Conservation (phyloP, 768 basidiomycete genomes). For the Lactifluus volemus region DNA sequence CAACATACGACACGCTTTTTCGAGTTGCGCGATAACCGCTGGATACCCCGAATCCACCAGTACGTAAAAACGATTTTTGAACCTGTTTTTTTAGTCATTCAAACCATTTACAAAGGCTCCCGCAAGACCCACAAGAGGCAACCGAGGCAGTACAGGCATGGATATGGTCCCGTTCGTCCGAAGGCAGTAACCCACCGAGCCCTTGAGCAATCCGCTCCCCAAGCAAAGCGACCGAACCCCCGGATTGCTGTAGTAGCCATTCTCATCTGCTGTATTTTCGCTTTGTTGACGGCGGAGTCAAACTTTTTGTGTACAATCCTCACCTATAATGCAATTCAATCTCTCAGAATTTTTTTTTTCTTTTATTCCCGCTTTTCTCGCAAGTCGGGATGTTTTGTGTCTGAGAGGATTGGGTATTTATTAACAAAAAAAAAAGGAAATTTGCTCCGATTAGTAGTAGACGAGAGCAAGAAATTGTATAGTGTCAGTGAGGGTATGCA, state of each 20-base stretch:
- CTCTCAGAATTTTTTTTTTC: neutral
- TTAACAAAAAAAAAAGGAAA: neutral
- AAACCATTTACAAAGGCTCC: constrained; percentile 40
- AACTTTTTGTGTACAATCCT: neutral
- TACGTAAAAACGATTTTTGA: constrained; percentile 29
- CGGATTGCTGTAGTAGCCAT: neutral
- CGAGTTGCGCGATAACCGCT: constrained; percentile 63
- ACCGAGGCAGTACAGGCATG: constrained; percentile 60
- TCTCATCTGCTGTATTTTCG: neutral
- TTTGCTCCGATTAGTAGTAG: neutral
- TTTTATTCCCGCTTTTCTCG: too few relatives aligned
- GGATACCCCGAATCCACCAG: constrained; percentile 69
- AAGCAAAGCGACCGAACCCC: neutral
- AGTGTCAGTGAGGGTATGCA: constrained; percentile 10
- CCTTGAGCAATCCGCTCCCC: neutral
- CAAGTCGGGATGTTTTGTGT: neutral
- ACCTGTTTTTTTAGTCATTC: neutral
- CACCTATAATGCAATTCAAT: constrained; percentile 14
- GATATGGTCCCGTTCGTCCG: constrained; percentile 47
- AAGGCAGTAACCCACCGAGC: neutral
- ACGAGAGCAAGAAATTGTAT: neutral
- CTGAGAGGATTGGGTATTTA: neutral
- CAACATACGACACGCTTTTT: constrained; percentile 77
- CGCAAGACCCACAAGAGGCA: constrained; percentile 60
- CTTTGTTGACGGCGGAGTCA: neutral